Evolutionary conservation across 225 moss, liverwort and hornwort species (phyloP), one percentile per base, ranked within the genome.

Genomic region (Takakia lepidozioides): DNA sequence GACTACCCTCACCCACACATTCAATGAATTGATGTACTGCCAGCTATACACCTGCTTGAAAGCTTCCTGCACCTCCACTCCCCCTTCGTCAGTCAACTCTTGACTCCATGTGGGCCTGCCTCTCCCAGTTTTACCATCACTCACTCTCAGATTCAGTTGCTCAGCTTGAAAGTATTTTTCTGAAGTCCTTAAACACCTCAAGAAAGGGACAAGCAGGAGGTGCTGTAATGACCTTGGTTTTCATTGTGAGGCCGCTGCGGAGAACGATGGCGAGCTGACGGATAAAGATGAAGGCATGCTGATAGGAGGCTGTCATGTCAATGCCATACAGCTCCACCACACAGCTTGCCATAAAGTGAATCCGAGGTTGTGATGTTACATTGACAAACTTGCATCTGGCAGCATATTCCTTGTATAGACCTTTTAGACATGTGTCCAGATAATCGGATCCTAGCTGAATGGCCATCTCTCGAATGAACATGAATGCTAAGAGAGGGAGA

Each of bases 1-100:
- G 34, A 87, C 66, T 16, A 91, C 71, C 47, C 78, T 74, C 51
- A 91, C 98, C 98, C 98, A 98, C 19, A 98, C 66, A 29, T 72
- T 84, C 35, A 98, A 76, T 59, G 82, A 91, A 30, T 91, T 98
- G 4, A 98, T 74, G 42, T 87, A 98, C 55, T 91, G 98, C 91
- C 91, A 98, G 61, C 82, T 81, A 52, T 98, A 98, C 25, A 98
- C 91, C 44, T 71, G 78, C 67, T 87, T 98, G 67, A 85, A 91
- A 25, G 87, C 76, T 40, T 85, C 85, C 87, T 87, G 84, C 52
- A 69, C 25, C 68, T 37, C 26, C 4, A 19, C 18, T n/a, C 30
- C 24, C 10, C 24, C 26, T 28, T 17, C 21, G n/a, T 11, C 11
- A 1, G 32, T 32, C 32, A 32, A 32, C 11, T 32, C 11, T 11